Conservation (phyloP, 805 yeast species). For the Hagleromyces aurorensis region DNA sequence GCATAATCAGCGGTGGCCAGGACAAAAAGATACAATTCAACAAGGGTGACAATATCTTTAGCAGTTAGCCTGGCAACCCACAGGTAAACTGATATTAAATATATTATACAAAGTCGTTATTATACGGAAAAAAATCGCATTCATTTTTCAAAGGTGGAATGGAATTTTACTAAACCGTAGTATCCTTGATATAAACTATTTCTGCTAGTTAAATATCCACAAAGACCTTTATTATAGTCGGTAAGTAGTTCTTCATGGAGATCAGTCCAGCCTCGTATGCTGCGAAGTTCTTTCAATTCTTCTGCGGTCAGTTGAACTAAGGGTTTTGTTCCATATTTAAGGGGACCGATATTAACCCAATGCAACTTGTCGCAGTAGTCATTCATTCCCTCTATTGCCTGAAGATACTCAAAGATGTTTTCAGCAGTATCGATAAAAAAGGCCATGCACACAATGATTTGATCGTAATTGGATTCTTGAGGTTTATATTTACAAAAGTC, state of each 20-base stretch:
- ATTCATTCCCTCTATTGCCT: conserved; percentile 45
- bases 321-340: conserved; percentile 85
- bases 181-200: conserved; percentile 70
- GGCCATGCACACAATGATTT: conserved; percentile 53
- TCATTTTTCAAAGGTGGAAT: conserved; percentile 11
- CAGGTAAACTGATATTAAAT: not conserved
- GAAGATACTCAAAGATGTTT: conserved; percentile 67
- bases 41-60: conserved; percentile 34
- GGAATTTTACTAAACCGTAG: conserved; percentile 50
- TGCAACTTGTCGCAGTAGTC: conserved; percentile 39
- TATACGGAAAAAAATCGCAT: not conserved
- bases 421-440: conserved; percentile 93
- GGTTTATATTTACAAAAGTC: conserved; percentile 55
- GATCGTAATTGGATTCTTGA: conserved; percentile 30
- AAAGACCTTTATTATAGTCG: conserved; percentile 28
- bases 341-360: conserved; percentile 91
- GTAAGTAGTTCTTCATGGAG: conserved; percentile 27
- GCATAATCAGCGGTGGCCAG: conserved; percentile 88
- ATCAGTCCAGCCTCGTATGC: conserved; percentile 56
- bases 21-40: conserved; percentile 90
- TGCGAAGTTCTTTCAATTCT: conserved; percentile 53
- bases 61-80: conserved; percentile 7
- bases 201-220: conserved; percentile 61
- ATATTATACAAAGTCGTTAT: not conserved
- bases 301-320: conserved; percentile 62